Evolutionary conservation across 2,329 filamentous ascomycete genomes (phyloP).

Genomic region (Pestalotiopsis sp.): DNA sequence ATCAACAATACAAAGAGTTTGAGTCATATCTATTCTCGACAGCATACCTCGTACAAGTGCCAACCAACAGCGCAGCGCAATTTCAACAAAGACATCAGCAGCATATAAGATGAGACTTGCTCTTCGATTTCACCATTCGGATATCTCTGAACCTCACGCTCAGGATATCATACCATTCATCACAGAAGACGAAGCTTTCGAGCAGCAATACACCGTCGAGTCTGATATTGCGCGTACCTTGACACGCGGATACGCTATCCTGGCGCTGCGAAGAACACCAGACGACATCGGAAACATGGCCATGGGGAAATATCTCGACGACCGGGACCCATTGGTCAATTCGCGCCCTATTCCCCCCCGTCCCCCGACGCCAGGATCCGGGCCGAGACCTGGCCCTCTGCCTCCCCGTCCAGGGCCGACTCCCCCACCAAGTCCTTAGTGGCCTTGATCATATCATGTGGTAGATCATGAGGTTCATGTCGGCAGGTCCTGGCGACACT

Average conservation of each 20-base stretch:
- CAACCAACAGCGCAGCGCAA: not conserved
- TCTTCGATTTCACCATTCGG: not conserved
- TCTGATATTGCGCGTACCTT: not conserved
- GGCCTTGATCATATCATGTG: not conserved
- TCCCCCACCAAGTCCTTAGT: constrained; percentile 30
- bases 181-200: not conserved
- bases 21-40: not conserved
- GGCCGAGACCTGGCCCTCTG: constrained; percentile 25
- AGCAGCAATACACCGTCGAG: not conserved
- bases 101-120: not conserved
- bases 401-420: constrained; percentile 30
- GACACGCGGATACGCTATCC: not conserved
- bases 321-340: not conserved
- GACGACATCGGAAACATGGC: not conserved
- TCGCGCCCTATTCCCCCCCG: constrained; percentile 27
- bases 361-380: constrained; percentile 30
- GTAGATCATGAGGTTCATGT: not conserved
- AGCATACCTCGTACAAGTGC: no score
- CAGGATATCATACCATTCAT: not conserved
- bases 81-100: not conserved
- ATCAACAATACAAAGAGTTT: no score
- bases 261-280: not conserved
- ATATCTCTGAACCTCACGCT: not conserved
- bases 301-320: not conserved
- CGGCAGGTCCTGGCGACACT: not conserved